Conservation (phyloP, 1,139 yeast genomes). For the Taphrina flavorubra region DNA sequence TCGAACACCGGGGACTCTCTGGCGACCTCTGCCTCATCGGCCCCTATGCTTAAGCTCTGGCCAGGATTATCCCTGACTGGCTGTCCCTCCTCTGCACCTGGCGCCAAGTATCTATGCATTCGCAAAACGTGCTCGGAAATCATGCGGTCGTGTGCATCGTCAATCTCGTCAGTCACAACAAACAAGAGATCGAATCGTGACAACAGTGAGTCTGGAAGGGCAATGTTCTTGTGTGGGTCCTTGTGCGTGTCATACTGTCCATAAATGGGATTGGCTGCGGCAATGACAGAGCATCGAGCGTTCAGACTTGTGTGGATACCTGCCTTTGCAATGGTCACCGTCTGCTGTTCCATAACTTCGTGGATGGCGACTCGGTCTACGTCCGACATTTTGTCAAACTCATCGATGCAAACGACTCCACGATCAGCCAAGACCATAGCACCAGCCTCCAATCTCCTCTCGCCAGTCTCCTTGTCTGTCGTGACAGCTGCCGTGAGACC, state of each 20-base stretch:
- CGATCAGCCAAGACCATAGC: constrained; percentile 99
- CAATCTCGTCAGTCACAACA: constrained; percentile 94
- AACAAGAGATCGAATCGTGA: constrained; percentile 96
- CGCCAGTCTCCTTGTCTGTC: constrained; percentile 95
- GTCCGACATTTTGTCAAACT: constrained; percentile 97
- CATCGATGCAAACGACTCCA: constrained; percentile 97
- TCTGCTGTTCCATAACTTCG: constrained; percentile 99
- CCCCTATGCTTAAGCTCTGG: constrained; percentile 78
- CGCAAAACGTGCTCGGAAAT: constrained; percentile 94
- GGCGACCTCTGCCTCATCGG: constrained; percentile 53
- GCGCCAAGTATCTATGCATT: constrained; percentile 88
- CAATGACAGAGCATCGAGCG: constrained; percentile 96
- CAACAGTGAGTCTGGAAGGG: constrained; percentile 91
- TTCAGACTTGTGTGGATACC: constrained; percentile 96
- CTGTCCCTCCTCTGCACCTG: constrained; percentile 90
- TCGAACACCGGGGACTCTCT: constrained; percentile 70
- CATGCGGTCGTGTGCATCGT: constrained; percentile 80
- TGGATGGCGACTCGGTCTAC: constrained; percentile 97
- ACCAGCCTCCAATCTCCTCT: constrained; percentile 95
- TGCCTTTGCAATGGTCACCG: constrained; percentile 97
- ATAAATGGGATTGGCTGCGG: constrained; percentile 97
- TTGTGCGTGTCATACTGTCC: constrained; percentile 96
- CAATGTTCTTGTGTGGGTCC: constrained; percentile 96
- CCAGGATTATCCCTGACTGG: constrained; percentile 81
- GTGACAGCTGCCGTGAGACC: constrained; percentile 99